Conservation (phyloP, 768 basidiomycete species). For the Cantharellus anzutake region DNA sequence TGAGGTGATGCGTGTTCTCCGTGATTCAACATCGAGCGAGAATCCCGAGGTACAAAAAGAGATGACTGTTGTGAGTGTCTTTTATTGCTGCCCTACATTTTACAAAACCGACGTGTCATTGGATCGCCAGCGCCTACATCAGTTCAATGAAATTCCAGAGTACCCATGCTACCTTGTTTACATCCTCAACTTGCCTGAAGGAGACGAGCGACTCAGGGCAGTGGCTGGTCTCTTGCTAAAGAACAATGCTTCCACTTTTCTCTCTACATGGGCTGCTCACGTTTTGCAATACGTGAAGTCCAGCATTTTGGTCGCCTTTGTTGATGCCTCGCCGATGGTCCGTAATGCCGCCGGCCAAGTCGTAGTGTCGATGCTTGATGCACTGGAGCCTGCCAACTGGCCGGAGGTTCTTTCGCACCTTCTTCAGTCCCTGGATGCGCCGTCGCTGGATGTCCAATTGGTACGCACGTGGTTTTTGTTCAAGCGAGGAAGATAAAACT, state of each 20-base stretch:
- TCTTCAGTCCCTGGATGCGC: conserved; percentile 57
- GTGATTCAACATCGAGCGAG: conserved; percentile 71
- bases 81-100: background rate
- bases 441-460: conserved; percentile 66
- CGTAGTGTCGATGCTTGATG: conserved; percentile 74
- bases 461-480: conserved; percentile 27
- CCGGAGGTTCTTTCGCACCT: conserved; percentile 83
- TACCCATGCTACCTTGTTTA: conserved; percentile 93
- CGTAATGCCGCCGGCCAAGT: conserved; percentile 88
- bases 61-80: conserved; percentile 54
- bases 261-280: conserved; percentile 44
- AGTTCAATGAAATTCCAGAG: conserved; percentile 76
- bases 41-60: conserved; percentile 46
- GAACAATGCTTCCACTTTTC: conserved; percentile 64
- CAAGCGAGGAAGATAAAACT: conserved; percentile 11
- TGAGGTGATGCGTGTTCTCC: conserved; percentile 83
- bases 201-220: conserved; percentile 84
- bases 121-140: conserved; percentile 26
- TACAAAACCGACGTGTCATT: background rate
- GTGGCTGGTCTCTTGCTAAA: conserved; percentile 95
- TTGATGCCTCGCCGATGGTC: conserved; percentile 66
- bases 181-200: conserved; percentile 63
- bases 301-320: conserved; percentile 64
- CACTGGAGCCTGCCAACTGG: conserved; percentile 84
- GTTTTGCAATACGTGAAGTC: conserved; percentile 57